Conservation (phyloP, 2,329 filamentous ascomycete genomes). For the Elsinoe ampelina region DNA sequence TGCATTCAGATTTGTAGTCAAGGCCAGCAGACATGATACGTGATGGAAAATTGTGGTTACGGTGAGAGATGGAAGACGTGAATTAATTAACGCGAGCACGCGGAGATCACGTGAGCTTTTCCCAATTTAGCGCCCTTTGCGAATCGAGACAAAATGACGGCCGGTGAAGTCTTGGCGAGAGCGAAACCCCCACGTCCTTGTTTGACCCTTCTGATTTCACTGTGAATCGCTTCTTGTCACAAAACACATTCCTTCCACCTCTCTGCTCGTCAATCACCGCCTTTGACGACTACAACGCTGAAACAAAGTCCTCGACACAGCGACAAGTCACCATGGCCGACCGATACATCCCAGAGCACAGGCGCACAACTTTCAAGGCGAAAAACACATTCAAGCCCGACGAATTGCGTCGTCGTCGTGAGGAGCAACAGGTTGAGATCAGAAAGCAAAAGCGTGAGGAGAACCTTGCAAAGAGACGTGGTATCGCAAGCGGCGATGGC, state of each 20-base stretch:
- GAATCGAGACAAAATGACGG: slow-evolving; percentile 6
- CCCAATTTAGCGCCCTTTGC: not conserved
- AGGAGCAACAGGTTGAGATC: slow-evolving; percentile 99
- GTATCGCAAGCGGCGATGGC: slow-evolving; percentile 65
- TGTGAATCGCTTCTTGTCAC: slow-evolving; percentile 2
- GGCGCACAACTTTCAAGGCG: slow-evolving; percentile 98
- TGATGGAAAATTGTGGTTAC: not conserved
- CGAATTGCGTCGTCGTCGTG: slow-evolving; percentile 92
- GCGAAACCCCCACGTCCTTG: not conserved
- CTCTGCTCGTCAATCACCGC: not conserved
- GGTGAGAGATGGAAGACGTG: not conserved
- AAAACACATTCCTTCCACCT: slow-evolving; percentile 12
- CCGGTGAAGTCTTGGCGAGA: slow-evolving; percentile 6
- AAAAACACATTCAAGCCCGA: slow-evolving; percentile 99
- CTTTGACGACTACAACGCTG: not conserved
- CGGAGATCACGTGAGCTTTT: slow-evolving; percentile 5
- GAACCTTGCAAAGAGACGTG: slow-evolving; percentile 95
- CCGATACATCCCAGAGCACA: slow-evolving; percentile 98
- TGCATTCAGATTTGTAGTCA: not conserved
- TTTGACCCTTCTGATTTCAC: slow-evolving; percentile 10
- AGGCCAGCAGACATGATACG: not conserved
- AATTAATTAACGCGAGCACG: slow-evolving; percentile 6
- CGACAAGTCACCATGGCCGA: slow-evolving; percentile 66
- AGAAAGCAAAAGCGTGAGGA: slow-evolving; percentile 98
- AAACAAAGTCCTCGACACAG: not conserved